Percentiles rank a stretch among this genome's conserved stretches.
phyloP scores from a whole-genome alignment of 1,284 basidiomycete genomes.

The Acaromyces ingoldii region DNA sequence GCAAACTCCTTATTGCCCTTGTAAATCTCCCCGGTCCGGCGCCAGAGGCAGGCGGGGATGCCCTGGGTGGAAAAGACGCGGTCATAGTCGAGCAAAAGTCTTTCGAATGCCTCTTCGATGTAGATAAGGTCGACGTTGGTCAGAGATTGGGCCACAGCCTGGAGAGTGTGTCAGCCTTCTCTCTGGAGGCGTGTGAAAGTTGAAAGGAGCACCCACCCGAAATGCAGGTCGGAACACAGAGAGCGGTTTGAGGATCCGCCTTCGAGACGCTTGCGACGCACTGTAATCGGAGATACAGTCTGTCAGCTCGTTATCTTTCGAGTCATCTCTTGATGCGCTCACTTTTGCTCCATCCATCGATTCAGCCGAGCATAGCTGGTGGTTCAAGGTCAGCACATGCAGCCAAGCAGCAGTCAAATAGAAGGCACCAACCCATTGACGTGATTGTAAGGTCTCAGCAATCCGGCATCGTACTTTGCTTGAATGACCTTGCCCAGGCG shows the following conservation, averaged over 20 bases:
- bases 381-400: background rate
- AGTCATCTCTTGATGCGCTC: conserved; percentile 30
- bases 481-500: conserved; percentile 85
- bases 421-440: conserved; percentile 54
- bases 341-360: conserved; percentile 89
- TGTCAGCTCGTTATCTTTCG: conserved; percentile 6
- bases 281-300: background rate
- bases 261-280: conserved; percentile 60
- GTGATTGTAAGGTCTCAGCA: conserved; percentile 93
- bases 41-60: conserved; percentile 93
- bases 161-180: conserved; percentile 1
- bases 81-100: conserved; percentile 89
- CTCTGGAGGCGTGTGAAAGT: background rate
- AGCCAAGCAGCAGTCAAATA: background rate
- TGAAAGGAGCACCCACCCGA: conserved; percentile 54
- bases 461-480: conserved; percentile 92
- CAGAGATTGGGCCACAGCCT: conserved; percentile 68
- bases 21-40: conserved; percentile 94
- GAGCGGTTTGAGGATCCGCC: conserved; percentile 80
- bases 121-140: conserved; percentile 95
- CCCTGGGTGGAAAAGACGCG: conserved; percentile 72
- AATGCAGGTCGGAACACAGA: conserved; percentile 90
- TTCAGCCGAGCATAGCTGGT: conserved; percentile 41
- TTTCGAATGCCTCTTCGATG: conserved; percentile 78
- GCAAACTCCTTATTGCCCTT: conserved; percentile 91